Evolutionary conservation across 306 rosid genomes (phyloP).

Genomic region (Glycyrrhiza uralensis): DNA sequence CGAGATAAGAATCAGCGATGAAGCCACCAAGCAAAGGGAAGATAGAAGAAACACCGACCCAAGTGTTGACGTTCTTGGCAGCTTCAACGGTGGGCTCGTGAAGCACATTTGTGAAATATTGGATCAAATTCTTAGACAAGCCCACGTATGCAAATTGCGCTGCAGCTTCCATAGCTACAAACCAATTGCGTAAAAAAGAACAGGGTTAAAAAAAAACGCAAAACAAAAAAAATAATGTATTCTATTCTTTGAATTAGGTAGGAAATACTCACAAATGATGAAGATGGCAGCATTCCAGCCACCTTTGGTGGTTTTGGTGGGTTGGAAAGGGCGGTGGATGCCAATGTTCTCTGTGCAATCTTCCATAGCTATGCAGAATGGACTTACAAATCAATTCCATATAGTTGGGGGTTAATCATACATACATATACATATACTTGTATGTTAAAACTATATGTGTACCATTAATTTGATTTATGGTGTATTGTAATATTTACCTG

Average conservation of each 20-base stretch:
- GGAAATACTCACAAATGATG: conserved; percentile 31
- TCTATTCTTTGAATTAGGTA: no score
- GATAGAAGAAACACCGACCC: conserved; percentile 42
- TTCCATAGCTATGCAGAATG: not conserved
- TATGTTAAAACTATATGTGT: no score
- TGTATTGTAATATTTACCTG: no score
- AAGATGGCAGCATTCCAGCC: conserved; percentile 52
- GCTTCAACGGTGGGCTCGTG: conserved; percentile 22
- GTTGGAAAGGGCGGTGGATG: not conserved
- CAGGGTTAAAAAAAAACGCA: not conserved
- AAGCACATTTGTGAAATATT: conserved; percentile 32
- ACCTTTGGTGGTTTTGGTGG: conserved; percentile 4
- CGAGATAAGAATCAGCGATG: conserved; percentile 42
- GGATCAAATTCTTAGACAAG: conserved; percentile 23
- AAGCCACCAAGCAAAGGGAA: conserved; percentile 44
- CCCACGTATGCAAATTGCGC: conserved; percentile 39
- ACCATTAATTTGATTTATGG: no score
- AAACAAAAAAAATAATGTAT: not conserved
- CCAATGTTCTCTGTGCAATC: not conserved
- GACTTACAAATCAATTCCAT: not conserved
- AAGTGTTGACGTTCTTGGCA: conserved; percentile 39
- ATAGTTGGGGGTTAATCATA: not conserved
- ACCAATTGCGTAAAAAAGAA: not conserved
- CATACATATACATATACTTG: no score
- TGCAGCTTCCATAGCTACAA: conserved; percentile 42